Percentiles rank a stretch among this genome's conserved stretches.
These are phyloP conservation scores for Bothriochloa decipiens DNA, from an alignment of 176 grass and related monocot species.

Conservation along the genomic window DNA sequence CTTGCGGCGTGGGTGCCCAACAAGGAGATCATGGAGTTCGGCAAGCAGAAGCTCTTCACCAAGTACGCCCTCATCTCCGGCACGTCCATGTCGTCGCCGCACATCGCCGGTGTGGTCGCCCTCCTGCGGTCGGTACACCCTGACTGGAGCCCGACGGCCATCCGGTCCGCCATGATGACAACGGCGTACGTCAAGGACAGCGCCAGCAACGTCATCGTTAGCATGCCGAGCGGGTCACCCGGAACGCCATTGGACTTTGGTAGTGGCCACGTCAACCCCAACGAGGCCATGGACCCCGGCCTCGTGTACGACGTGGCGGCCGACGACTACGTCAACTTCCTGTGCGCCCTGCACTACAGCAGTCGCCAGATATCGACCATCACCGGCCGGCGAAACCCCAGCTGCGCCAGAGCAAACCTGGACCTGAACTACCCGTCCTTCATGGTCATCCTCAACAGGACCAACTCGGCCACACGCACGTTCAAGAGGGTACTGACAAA, in stretches of 20 bases:
- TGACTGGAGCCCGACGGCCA: constrained; percentile 65
- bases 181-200: constrained; percentile 73
- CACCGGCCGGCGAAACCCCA: constrained; percentile 44
- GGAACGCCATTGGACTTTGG: constrained; percentile 73
- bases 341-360: constrained; percentile 63
- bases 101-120: constrained; percentile 68
- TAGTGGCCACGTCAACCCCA: constrained; percentile 65
- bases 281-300: constrained; percentile 64
- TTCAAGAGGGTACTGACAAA: constrained; percentile 71
- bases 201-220: constrained; percentile 29
- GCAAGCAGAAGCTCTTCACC: constrained; percentile 22
- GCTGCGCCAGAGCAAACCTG: constrained; percentile 45
- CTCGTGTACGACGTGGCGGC: constrained; percentile 59
- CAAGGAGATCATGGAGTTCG: constrained; percentile 45
- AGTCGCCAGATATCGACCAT: constrained; percentile 44
- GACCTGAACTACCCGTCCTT: constrained; percentile 85
- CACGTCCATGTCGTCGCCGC: constrained; percentile 82
- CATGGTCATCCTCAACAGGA: constrained; percentile 62
- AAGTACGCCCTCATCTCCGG: constrained; percentile 70
- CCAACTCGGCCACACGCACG: constrained; percentile 42
- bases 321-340: constrained; percentile 67
- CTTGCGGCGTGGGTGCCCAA: constrained; percentile 80
- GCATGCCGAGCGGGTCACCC: constrained; percentile 21
- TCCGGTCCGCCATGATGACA: constrained; percentile 88
- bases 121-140: constrained; percentile 59